Evolutionary conservation across 352 stramenopile genomes (phyloP), one percentile per base, ranked within the genome.

Genomic region (Blastocystis sp.): DNA sequence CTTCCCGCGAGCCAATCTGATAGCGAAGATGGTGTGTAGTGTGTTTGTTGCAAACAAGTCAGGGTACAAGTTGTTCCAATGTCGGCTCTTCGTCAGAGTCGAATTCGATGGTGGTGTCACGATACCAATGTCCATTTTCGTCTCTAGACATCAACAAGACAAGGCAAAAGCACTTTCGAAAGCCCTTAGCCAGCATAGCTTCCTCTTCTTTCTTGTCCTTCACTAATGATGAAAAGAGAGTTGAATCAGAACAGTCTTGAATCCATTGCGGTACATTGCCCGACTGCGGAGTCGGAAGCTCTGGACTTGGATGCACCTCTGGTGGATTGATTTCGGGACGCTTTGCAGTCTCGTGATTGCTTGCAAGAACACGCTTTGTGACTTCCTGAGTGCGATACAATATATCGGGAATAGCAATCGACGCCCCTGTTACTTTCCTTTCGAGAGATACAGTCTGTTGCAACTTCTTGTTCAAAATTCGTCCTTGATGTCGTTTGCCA

Each of bases 311-410:
- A 39, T 20, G 66, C 50, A 23, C 50, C 1, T 59, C 20, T 59
- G 50, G 50, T 59, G 13, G 0, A 39, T 15, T 45, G 6, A 9
- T 8, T 43, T 73, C 3, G 41, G 11, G 8, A 73, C 29, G 23
- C 20, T 43, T 20, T 18, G 43, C 29, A 23, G 23, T 8, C 15
- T 53, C 73, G 37, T 69, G 53, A n/a, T 66, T 68, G 39, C 53
- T 66, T 5, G 23, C 15, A 29, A 84, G 34, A 23, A 84, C 73
- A 1, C 53, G 45, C 39, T 84, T n/a, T 34, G 26, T 84, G 50
- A 84, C 62, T 45, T 29, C 73, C 11, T 84, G 59, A 18, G 73
- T 84, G 20, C 73, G 73, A n/a, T 84, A 68, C 3, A 84, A 43
- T 6, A 84, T 47, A 3, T 29, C 53, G 0, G 73, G 73, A 37